A percentile compares a stretch with the other conserved stretches of the same genome.
These are phyloP conservation scores for Teratosphaeria viscida DNA, from an alignment of 2,329 filamentous ascomycete species.

Conservation along the genomic window DNA sequence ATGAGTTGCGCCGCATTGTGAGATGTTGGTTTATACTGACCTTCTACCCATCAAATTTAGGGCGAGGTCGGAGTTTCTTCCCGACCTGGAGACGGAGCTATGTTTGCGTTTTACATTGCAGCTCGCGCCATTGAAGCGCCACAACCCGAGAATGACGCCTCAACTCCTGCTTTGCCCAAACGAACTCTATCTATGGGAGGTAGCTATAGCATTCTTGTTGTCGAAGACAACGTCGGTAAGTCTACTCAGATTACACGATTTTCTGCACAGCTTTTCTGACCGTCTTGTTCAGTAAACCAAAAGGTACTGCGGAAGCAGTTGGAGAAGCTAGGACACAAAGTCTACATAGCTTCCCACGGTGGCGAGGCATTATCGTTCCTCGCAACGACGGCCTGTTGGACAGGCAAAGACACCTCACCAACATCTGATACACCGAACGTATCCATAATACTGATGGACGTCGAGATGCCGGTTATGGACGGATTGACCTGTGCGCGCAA, in stretches of 20 bases:
- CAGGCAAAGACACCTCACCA: conserved; percentile 9
- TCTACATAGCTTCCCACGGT: conserved; percentile 39
- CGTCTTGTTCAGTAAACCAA: conserved; percentile 28
- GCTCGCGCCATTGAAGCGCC: conserved; percentile 44
- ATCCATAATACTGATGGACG: conserved; percentile 61
- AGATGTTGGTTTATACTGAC: no score
- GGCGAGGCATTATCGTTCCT: conserved; percentile 37
- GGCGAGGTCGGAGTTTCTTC: conserved; percentile 67
- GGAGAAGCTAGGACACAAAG: conserved; percentile 35
- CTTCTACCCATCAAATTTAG: no score
- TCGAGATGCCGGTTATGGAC: conserved; percentile 78
- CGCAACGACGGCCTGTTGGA: conserved; percentile 32
- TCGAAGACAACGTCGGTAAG: conserved; percentile 28
- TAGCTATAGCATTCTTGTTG: conserved; percentile 26
- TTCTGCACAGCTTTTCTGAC: no score
- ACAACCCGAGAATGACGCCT: neutral
- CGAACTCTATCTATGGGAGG: neutral
- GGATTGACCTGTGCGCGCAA: conserved; percentile 60
- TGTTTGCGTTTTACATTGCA: conserved; percentile 67
- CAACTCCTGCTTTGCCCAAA: neutral
- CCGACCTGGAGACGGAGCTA: conserved; percentile 56
- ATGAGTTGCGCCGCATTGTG: no score
- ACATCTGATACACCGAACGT: conserved; percentile 10
- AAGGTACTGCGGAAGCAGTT: conserved; percentile 40
- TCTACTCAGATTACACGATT: no score